A percentile compares a stretch with the other conserved stretches of the same genome.
Evolutionary conservation across 2,329 filamentous ascomycete genomes (phyloP).

Genomic region (Aspergillus sp.): DNA sequence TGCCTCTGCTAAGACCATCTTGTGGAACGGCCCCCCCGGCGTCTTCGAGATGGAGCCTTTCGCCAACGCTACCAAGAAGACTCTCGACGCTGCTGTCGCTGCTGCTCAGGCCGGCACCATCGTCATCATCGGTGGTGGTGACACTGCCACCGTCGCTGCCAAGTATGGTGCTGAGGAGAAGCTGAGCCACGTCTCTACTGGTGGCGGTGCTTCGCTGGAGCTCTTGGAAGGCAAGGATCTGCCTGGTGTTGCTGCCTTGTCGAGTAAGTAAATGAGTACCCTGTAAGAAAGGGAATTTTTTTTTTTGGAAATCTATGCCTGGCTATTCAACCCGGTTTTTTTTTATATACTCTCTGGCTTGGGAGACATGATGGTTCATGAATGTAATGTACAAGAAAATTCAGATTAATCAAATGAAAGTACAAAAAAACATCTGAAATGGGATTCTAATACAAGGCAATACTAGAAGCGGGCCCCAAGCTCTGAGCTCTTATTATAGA

Average conservation of each 20-base stretch:
- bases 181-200: conserved; percentile 96
- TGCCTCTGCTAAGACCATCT: conserved; percentile 82
- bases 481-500: conserved; percentile 14
- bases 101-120: conserved; percentile 81
- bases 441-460: conserved; percentile 17
- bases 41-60: conserved; percentile 98
- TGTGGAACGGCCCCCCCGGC: conserved; percentile 97
- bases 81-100: conserved; percentile 77
- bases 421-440: conserved; percentile 7
- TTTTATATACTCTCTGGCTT: not conserved
- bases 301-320: not conserved
- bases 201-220: conserved; percentile 91
- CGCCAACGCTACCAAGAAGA: conserved; percentile 83
- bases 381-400: conserved; percentile 33
- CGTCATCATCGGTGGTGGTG: conserved; percentile 96
- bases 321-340: not conserved
- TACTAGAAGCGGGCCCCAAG: conserved; percentile 24
- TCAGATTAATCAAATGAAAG: conserved; percentile 15
- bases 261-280: conserved; percentile 52
- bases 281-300: not conserved
- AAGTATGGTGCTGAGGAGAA: conserved; percentile 96
- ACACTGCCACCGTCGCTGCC: conserved; percentile 94
- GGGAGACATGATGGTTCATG: conserved; percentile 11
- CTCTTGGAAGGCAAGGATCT: conserved; percentile 96
- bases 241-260: conserved; percentile 87